Percentiles rank a stretch among this genome's conserved stretches.
Evolutionary conservation across 2,329 filamentous ascomycete genomes (phyloP).

Genomic region (Ophiocordyceps sinensis): DNA sequence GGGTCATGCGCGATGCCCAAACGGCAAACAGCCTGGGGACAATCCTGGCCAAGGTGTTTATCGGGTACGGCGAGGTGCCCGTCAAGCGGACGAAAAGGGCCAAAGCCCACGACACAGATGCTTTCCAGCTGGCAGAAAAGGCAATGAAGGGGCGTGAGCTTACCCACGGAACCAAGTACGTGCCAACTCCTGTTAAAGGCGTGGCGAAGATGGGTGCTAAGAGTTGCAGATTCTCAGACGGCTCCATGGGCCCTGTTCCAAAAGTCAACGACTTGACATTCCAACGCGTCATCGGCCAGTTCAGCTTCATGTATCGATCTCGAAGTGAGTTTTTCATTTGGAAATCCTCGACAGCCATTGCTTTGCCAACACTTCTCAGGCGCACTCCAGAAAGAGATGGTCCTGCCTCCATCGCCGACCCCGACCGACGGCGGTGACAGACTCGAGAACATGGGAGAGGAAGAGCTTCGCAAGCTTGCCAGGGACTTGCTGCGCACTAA

Average conservation of each 20-base stretch:
- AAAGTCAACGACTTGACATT: too few relatives aligned
- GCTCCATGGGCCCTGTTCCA: too few relatives aligned
- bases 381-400: conserved; percentile 8
- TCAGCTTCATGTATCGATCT: conserved; percentile 11
- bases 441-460: neutral
- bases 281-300: neutral
- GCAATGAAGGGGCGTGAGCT: conserved; percentile 12
- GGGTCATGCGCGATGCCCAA: neutral
- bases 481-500: neutral
- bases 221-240: neutral
- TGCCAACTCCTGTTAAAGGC: neutral
- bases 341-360: too few relatives aligned
- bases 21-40: conserved; percentile 5
- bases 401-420: conserved; percentile 8
- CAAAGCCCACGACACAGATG: neutral
- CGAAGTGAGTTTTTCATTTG: conserved; percentile 3
- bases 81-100: too few relatives aligned
- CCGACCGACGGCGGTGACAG: neutral
- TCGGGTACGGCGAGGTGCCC: fast-evolving
- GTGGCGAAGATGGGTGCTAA: neutral
- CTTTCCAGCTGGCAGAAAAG: conserved; percentile 8
- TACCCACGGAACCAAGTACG: conserved; percentile 10
- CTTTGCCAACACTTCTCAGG: conserved; percentile 4
- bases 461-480: neutral
- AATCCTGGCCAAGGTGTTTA: conserved; percentile 2